These are phyloP conservation scores for Pseudopediastrum boryanum DNA, from an alignment of 139 green algal genomes.

Conservation along the genomic window DNA sequence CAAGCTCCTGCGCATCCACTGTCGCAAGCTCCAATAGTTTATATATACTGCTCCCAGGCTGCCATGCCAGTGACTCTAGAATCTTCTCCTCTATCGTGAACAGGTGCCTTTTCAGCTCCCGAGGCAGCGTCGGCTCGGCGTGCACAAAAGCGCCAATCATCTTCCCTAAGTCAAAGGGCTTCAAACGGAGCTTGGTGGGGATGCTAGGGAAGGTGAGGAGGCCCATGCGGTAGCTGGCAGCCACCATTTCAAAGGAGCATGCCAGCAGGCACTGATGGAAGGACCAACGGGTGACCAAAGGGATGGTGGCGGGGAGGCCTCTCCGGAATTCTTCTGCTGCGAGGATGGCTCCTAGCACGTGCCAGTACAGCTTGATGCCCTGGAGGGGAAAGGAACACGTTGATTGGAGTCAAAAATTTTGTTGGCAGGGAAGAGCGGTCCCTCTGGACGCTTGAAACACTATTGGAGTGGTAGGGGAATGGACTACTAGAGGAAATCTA, in stretches of 20 bases:
- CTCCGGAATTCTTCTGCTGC: slow-evolving; percentile 38
- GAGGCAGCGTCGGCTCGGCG: slow-evolving; percentile 50
- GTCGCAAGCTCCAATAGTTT: slow-evolving; percentile 36
- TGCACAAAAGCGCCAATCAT: slow-evolving; percentile 71
- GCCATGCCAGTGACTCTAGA: slow-evolving; percentile 77
- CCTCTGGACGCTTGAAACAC: too few relatives aligned
- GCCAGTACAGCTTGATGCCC: slow-evolving; percentile 72
- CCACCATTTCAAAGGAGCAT: slow-evolving; percentile 60
- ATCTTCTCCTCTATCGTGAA: slow-evolving; percentile 76
- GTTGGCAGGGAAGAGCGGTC: too few relatives aligned
- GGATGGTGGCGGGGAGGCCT: not conserved
- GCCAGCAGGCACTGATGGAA: slow-evolving; percentile 73
- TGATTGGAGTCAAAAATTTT: too few relatives aligned
- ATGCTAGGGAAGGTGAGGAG: slow-evolving; percentile 50
- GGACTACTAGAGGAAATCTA: too few relatives aligned
- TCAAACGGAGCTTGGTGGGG: slow-evolving; percentile 53
- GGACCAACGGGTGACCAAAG: slow-evolving; percentile 45
- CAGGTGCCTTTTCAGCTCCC: slow-evolving; percentile 78
- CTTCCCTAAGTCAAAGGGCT: slow-evolving; percentile 83
- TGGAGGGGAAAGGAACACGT: too few relatives aligned
- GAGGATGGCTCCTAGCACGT: slow-evolving; percentile 67
- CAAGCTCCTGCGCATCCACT: not conserved
- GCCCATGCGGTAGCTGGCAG: slow-evolving; percentile 58
- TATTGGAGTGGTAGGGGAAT: too few relatives aligned
- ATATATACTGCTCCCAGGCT: slow-evolving; percentile 70